Base-by-base conservation (phyloP, 2,329 filamentous ascomycete genomes). In the Neofusicoccum kwambonambiense region DNA sequence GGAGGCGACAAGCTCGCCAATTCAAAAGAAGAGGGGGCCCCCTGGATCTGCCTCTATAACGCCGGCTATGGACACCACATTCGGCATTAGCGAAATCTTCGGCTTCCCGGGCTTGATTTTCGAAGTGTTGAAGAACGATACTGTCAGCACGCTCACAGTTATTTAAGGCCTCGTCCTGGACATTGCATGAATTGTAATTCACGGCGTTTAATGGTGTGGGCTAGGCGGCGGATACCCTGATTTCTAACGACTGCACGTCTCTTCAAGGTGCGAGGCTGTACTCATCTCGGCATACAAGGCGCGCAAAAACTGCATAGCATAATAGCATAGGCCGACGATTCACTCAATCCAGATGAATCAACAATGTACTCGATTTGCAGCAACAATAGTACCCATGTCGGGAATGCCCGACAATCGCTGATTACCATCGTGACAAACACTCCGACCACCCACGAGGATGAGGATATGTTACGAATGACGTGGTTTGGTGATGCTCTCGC, bases 41-140 rank as follows among this genome's bases (percentile, higher is more conserved):
- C 73, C 71, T 67, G 74, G 76, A 67, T 50, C 27, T 17, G 39
- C 62, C 12, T 37, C 45, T 67, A 69, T 69, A 74, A 81, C 71
- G 72, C 78, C 69, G 74, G 79, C 73, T 68, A 71, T 73, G 78
- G 81, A 71, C 77, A 77, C 73, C 71, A 78, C 89, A 67, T 76
- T 89, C 67, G 87, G 87, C 19, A 90, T 89, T 64, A 97, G 93
- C 15, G 94, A 93, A 67, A 79, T 99, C 34, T 98, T 92, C 79
- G 93, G 94, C 1, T 97, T 97, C 73, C 94, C 95, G 0, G 94
- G 95, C 0, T 80, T 98, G 77, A 87, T 97, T 52, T 98, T 99
- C 80, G 95, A 99, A 79, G 94, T 99, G 34, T 79, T 98, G 76
- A 93, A 91, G 86, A 97, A 96, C 74, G 93, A 91, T 3, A 89